phyloP scores from a whole-genome alignment of 257 asterid species.

The Galeopsis tetrahit region DNA sequence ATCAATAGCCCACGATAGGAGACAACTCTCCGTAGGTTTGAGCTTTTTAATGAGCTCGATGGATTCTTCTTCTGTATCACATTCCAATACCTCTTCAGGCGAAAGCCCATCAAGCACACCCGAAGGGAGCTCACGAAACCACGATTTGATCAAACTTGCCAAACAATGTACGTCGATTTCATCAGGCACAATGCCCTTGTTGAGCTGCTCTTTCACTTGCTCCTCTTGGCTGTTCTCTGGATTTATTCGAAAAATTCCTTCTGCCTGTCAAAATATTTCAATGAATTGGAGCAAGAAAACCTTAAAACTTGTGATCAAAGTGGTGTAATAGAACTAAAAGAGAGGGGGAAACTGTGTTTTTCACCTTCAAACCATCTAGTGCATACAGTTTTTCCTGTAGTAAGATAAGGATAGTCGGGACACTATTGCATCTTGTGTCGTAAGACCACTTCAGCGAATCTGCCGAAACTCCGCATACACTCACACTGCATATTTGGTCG shows the following conservation, averaged over 20 bases:
- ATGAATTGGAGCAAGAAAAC: constrained; percentile 9
- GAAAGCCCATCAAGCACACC: constrained; percentile 91
- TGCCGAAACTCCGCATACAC: constrained; percentile 89
- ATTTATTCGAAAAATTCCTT: constrained; percentile 92
- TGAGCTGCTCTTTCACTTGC: constrained; percentile 75
- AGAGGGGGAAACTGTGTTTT: background rate
- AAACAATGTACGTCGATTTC: constrained; percentile 81
- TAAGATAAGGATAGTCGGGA: constrained; percentile 78
- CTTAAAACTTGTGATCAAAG: background rate
- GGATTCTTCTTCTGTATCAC: constrained; percentile 65
- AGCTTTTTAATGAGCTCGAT: constrained; percentile 67
- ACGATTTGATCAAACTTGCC: constrained; percentile 89
- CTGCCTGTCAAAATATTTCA: constrained; percentile 53
- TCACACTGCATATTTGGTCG: constrained; percentile 52
- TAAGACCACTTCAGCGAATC: constrained; percentile 89
- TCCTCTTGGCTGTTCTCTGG: constrained; percentile 84
- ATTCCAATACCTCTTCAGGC: constrained; percentile 69
- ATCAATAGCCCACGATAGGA: constrained; percentile 85
- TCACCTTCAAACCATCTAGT: constrained; percentile 77
- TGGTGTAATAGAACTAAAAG: background rate
- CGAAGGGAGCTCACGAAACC: constrained; percentile 87
- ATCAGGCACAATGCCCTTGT: constrained; percentile 74
- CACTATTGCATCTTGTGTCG: constrained; percentile 81
- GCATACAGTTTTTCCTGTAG: constrained; percentile 76
- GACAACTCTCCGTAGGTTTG: constrained; percentile 64